A percentile compares a stretch with the other conserved stretches of the same genome.
Evolutionary conservation across 768 basidiomycete species (phyloP).

Genomic region (Leucosporidium scottii): DNA sequence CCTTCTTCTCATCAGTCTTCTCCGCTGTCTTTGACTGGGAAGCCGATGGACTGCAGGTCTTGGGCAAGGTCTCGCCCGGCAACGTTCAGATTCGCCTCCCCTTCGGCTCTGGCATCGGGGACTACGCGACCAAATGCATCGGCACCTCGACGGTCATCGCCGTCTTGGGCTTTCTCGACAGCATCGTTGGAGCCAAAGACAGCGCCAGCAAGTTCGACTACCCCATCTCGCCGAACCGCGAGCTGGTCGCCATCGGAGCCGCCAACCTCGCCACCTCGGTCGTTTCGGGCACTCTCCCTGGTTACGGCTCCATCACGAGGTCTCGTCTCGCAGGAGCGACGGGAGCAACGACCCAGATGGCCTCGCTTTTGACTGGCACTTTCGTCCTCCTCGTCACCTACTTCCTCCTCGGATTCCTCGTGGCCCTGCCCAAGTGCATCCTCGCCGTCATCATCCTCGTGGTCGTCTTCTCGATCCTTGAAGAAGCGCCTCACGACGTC

Average conservation of each 20-base stretch:
- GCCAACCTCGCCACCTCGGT: slow-evolving; percentile 53
- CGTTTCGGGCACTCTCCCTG: slow-evolving; percentile 80
- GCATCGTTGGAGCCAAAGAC: slow-evolving; percentile 91
- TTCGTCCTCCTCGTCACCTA: slow-evolving; percentile 64
- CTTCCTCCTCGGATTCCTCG: slow-evolving; percentile 78
- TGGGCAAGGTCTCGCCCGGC: slow-evolving; percentile 66
- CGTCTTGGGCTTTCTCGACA: slow-evolving; percentile 80
- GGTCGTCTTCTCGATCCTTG: slow-evolving; percentile 50
- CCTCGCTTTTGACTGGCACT: slow-evolving; percentile 39
- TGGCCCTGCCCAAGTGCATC: slow-evolving; percentile 81
- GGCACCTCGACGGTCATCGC: slow-evolving; percentile 56
- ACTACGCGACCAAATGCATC: slow-evolving; percentile 9
- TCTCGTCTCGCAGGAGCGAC: slow-evolving; percentile 85
- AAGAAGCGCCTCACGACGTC: slow-evolving; percentile 81
- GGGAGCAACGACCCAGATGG: slow-evolving; percentile 83
- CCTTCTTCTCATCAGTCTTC: slow-evolving; percentile 8
- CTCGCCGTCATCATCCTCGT: slow-evolving; percentile 65
- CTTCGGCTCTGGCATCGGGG: slow-evolving; percentile 5
- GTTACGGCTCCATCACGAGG: slow-evolving; percentile 86
- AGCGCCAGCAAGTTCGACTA: slow-evolving; percentile 77
- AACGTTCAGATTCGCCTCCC: slow-evolving; percentile 67
- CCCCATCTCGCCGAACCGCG: slow-evolving; percentile 73
- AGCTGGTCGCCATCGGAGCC: slow-evolving; percentile 75
- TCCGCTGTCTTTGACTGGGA: slow-evolving; percentile 28
- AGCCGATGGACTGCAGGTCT: slow-evolving; percentile 63